A percentile compares a stretch with the other conserved stretches of the same genome.
phyloP scores from a whole-genome alignment of 352 stramenopile species.

The Phytophthora sansomeana region DNA sequence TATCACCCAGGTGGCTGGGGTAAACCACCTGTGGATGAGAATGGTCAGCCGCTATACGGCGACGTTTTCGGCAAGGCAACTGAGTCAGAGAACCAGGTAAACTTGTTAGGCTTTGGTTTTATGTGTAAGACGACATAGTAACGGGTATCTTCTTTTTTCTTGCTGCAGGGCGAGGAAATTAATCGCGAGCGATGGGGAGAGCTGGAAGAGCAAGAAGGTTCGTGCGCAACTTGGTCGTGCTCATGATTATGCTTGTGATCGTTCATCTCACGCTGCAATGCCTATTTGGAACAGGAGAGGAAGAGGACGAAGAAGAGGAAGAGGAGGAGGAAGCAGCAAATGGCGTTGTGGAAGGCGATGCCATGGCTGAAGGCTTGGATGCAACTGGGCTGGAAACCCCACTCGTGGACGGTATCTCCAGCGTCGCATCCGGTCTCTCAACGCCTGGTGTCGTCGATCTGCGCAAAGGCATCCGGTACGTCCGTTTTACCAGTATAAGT shows the following conservation, averaged over 20 bases:
- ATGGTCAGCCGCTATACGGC: conserved; percentile 96
- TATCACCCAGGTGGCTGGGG: conserved; percentile 98
- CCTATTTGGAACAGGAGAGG: conserved; percentile 19
- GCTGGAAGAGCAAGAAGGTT: conserved; percentile 71
- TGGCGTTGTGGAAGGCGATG: conserved; percentile 38
- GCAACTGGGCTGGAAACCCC: conserved; percentile 68
- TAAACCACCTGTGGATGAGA: conserved; percentile 97
- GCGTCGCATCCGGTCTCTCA: conserved; percentile 72
- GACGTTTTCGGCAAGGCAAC: conserved; percentile 93
- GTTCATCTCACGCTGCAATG: conserved; percentile 3
- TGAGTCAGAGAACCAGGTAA: conserved; percentile 42
- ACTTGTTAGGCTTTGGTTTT: not conserved
- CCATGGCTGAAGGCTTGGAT: conserved; percentile 45
- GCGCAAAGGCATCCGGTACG: conserved; percentile 75
- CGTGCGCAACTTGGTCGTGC: conserved; percentile 1
- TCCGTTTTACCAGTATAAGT: conserved; percentile 1
- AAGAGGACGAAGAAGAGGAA: conserved; percentile 56
- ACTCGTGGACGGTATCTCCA: conserved; percentile 68
- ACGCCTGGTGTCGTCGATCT: conserved; percentile 80
- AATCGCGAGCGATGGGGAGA: conserved; percentile 79
- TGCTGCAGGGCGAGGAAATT: conserved; percentile 49
- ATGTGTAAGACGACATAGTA: conserved; percentile 1
- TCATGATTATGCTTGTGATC: not conserved
- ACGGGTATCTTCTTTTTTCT: too few species aligned
- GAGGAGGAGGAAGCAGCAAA: conserved; percentile 59